Conservation (phyloP, 164 flowering plant species). For the Macadamia tetraphylla region DNA sequence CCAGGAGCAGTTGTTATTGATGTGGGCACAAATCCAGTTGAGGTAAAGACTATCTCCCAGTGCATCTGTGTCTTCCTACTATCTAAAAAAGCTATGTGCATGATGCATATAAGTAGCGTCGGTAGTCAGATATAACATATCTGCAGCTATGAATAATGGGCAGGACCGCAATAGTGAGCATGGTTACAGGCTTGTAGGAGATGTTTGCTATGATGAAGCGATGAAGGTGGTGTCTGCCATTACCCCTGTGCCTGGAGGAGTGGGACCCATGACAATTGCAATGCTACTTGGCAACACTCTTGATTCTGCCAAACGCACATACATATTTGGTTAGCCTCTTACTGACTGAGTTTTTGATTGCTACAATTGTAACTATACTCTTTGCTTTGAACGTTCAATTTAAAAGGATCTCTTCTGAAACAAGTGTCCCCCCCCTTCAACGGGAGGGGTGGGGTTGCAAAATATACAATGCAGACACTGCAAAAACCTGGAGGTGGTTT, state of each 20-base stretch:
- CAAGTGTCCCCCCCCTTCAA: too few species aligned
- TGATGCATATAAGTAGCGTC: neutral
- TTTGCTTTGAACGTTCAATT: too few species aligned
- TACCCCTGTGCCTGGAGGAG: conserved; percentile 96
- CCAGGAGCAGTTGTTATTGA: conserved; percentile 89
- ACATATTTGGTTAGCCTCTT: conserved; percentile 9
- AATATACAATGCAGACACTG: too few species aligned
- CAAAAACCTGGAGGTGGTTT: too few species aligned
- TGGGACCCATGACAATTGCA: conserved; percentile 91
- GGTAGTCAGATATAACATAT: neutral
- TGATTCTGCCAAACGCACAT: conserved; percentile 63
- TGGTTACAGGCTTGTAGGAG: conserved; percentile 70
- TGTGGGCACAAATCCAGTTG: conserved; percentile 74
- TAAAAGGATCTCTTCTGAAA: too few species aligned
- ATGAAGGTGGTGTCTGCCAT: conserved; percentile 59
- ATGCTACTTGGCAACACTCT: conserved; percentile 92
- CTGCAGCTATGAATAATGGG: neutral
- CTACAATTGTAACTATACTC: too few species aligned
- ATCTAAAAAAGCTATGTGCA: neutral
- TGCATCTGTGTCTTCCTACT: too few species aligned
- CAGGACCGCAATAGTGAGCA: conserved; percentile 58
- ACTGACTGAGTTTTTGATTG: neutral
- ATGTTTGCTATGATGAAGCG: conserved; percentile 91
- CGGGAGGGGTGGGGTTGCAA: too few species aligned
- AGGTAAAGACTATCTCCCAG: conserved; percentile 29